Conservation (phyloP, 1,139 yeast genomes). For the Zygosaccharomyces sapae region DNA sequence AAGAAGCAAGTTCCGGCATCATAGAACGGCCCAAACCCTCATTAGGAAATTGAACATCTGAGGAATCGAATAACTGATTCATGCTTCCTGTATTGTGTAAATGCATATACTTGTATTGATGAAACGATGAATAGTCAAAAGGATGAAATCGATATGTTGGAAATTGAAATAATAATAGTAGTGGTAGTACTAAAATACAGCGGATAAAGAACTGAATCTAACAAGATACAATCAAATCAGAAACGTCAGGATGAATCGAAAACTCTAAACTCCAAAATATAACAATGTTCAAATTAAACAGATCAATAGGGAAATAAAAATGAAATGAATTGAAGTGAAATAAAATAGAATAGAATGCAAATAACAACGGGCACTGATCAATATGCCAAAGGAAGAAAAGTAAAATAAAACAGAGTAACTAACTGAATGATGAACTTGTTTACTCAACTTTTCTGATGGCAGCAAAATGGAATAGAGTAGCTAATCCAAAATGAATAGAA, state of each 20-base stretch:
- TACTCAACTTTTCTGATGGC: no score
- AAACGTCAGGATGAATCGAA: not conserved
- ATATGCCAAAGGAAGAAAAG: no score
- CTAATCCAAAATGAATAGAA: no score
- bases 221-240: not conserved
- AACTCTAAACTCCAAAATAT: not conserved
- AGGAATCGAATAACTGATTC: conserved; percentile 12
- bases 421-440: no score
- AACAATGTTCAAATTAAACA: not conserved
- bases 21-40: conserved; percentile 5
- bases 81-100: conserved; percentile 12
- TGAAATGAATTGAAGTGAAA: no score
- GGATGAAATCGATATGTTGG: not conserved
- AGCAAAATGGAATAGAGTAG: no score
- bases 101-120: conserved; percentile 7
- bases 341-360: no score
- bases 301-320: not conserved
- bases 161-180: not conserved
- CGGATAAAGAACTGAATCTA: not conserved
- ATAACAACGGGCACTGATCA: no score
- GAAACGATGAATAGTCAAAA: not conserved
- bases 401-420: no score
- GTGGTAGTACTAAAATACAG: not conserved
- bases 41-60: conserved; percentile 10
- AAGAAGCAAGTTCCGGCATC: conserved; percentile 5